phyloP scores from a whole-genome alignment of 371 early-diverging fungal species.

The Entomophthora muscae region DNA sequence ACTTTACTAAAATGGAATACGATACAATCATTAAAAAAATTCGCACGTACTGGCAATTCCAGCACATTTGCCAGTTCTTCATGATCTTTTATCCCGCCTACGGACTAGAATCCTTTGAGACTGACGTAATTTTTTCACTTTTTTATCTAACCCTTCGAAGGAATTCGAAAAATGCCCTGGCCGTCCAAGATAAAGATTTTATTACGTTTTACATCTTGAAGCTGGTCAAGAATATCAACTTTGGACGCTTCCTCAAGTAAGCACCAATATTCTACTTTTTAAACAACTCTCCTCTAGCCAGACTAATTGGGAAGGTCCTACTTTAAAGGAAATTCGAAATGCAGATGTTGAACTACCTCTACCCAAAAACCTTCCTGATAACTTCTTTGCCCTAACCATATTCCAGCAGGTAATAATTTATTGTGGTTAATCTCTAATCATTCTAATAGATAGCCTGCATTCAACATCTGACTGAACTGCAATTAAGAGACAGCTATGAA shows the following conservation, averaged over 20 bases:
- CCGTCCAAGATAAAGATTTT: background rate
- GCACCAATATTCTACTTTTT: background rate
- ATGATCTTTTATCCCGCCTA: background rate
- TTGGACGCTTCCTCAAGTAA: background rate
- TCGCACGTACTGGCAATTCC: slow-evolving; percentile 6
- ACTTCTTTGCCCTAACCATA: background rate
- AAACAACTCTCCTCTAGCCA: background rate
- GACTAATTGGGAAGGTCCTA: background rate
- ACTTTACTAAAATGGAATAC: too few relatives aligned
- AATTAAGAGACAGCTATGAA: background rate
- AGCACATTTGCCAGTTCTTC: slow-evolving; percentile 5
- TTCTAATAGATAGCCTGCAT: slow-evolving; percentile 4
- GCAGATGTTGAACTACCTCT: background rate
- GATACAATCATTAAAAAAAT: background rate
- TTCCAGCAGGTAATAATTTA: slow-evolving; percentile 3
- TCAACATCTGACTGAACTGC: background rate
- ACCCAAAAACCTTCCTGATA: background rate
- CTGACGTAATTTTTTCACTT: background rate
- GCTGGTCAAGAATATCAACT: background rate
- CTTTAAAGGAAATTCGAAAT: background rate
- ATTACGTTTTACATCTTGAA: background rate
- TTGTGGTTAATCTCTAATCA: background rate
- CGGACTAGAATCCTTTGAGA: background rate
- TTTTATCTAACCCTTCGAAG: too few relatives aligned
- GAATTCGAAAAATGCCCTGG: background rate